Evolutionary conservation across 805 yeast species (phyloP), one percentile per base, ranked within the genome.

Genomic region (Torulaspora microellipsoides): DNA sequence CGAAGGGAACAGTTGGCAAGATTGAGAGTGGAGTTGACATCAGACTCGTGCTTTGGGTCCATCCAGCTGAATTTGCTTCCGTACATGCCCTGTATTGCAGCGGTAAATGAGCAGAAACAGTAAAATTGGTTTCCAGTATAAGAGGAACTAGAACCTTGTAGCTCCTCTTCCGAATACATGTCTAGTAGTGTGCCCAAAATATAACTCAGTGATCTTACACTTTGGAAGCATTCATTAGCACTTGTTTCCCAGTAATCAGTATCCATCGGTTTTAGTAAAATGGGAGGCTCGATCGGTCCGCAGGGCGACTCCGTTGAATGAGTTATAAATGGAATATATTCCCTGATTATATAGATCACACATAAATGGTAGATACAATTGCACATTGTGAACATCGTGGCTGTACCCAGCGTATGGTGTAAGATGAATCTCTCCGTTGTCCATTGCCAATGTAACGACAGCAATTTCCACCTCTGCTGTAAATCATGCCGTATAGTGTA

Each of bases 41-140:
- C 11, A 9, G 11, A 9, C 12, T 25, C 46, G 14, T 29, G 15
- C 31, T 45, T 45, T 15, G 49, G 45, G 27, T 45, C 46, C 49
- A 45, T 45, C 41, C 35, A 45, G n/a, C 40, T 35, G 32, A 40
- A 45, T 15, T 37, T 32, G n/a, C 36, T n/a, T n/a, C 49, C 49
- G 27, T 45, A 45, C 29, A 25, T 37, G 8, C 43, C 34, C 15
- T 34, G 36, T 9, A 42, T 34, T 11, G 46, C 46, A 30, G 46
- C 37, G 14, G 40, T 39, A 31, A 45, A 45, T 13, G 49, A 45
- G 13, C 40, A 32, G 34, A 45, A 45, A 3, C 43, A 37, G 20
- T 32, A 42, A 34, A 42, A 45, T 8, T 45, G 49, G 4, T 42
- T 38, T 8, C 28, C 29, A 35, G 36, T 6, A 13, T 27, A 36